Evolutionary conservation across 495 filamentous ascomycete species (phyloP).

Genomic region (Trichoderma virens): DNA sequence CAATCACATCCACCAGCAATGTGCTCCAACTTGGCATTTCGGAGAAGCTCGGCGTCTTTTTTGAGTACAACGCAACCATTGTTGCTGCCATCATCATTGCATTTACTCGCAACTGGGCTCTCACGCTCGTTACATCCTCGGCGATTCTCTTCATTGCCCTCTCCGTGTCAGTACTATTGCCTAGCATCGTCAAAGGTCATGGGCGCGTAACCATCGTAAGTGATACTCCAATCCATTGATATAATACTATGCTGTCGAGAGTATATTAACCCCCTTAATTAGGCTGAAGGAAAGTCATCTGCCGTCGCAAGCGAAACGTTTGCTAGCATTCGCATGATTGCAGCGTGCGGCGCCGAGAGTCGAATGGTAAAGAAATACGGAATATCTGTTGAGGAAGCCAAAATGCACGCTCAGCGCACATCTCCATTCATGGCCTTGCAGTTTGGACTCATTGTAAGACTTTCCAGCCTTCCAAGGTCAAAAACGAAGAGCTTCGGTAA

Average conservation of each 20-base stretch:
- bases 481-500: not conserved
- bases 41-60: constrained; percentile 46
- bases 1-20: constrained; percentile 58
- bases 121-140: constrained; percentile 49
- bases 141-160: constrained; percentile 48
- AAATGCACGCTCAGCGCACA: constrained; percentile 42
- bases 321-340: constrained; percentile 49
- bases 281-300: constrained; percentile 52
- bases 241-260: constrained; percentile 30
- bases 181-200: constrained; percentile 47
- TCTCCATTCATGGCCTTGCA: constrained; percentile 41
- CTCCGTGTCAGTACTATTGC: constrained; percentile 47
- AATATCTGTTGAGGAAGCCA: constrained; percentile 50
- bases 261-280: constrained; percentile 34
- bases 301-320: constrained; percentile 53
- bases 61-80: constrained; percentile 47
- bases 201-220: constrained; percentile 21
- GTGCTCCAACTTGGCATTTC: constrained; percentile 60
- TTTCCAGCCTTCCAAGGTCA: not conserved
- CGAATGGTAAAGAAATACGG: constrained; percentile 46
- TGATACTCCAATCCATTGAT: not conserved
- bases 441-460: constrained; percentile 32
- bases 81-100: constrained; percentile 46
- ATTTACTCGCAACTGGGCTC: constrained; percentile 48
- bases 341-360: constrained; percentile 54